phyloP scores from a whole-genome alignment of 352 stramenopile genomes.

The Pythium scleroteichum region DNA sequence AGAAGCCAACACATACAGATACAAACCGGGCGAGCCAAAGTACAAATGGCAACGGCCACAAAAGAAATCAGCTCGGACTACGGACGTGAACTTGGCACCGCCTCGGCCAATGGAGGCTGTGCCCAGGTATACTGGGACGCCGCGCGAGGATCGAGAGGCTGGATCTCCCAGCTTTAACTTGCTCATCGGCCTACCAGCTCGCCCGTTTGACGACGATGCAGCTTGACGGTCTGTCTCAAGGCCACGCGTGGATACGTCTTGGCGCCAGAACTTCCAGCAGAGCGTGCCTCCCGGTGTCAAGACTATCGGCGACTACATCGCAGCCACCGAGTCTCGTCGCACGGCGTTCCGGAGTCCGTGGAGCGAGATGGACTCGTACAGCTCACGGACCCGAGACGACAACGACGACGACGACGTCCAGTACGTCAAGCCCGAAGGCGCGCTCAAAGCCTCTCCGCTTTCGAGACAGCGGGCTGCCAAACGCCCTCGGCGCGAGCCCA shows the following conservation, averaged over 20 bases:
- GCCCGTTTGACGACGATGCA: no score
- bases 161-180: no score
- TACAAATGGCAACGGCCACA: conserved; percentile 8
- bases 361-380: conserved; percentile 32
- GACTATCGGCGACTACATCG: conserved; percentile 20
- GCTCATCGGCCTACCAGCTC: no score
- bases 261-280: neutral
- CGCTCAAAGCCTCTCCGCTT: neutral
- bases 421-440: conserved; percentile 12
- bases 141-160: neutral
- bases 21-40: neutral
- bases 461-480: neutral
- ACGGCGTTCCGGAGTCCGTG: conserved; percentile 9
- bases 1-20: conserved; percentile 6
- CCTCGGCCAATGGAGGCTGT: conserved; percentile 2
- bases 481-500: neutral
- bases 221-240: no score
- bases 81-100: no score
- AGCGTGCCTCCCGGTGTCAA: conserved; percentile 2
- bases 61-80: neutral
- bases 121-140: neutral
- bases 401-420: conserved; percentile 14
- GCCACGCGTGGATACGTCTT: neutral
- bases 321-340: conserved; percentile 3
- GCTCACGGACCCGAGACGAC: neutral